Percentiles rank a stretch among this genome's conserved stretches.
Evolutionary conservation across 2,329 filamentous ascomycete species (phyloP).

Genomic region (Fusarium gaditjirri): DNA sequence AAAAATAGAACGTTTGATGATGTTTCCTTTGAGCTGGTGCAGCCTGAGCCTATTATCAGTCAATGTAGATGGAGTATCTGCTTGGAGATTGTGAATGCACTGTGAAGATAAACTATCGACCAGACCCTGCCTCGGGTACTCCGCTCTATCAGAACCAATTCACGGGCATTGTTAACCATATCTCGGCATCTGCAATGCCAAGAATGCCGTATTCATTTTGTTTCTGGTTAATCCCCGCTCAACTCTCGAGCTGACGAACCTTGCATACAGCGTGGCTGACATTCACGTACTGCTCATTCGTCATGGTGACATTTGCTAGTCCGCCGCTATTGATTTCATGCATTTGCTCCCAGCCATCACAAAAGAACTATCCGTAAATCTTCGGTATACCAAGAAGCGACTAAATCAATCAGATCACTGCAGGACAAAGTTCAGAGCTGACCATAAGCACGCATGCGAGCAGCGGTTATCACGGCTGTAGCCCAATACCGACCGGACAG

Average conservation of each 20-base stretch:
- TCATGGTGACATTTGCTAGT: background rate
- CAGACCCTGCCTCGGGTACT: background rate
- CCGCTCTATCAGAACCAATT: background rate
- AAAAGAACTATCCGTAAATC: background rate
- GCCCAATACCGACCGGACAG: background rate
- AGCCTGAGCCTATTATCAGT: background rate
- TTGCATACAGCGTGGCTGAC: background rate
- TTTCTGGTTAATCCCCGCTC: background rate
- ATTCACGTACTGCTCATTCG: background rate
- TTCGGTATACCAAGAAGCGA: background rate
- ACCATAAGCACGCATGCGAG: background rate
- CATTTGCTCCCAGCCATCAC: background rate
- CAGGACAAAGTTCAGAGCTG: background rate
- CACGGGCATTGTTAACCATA: background rate
- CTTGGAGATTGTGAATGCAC: background rate
- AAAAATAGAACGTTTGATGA: background rate
- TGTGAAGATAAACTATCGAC: background rate
- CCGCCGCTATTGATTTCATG: background rate
- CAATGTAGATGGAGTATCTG: background rate
- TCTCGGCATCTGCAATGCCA: background rate
- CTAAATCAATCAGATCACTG: background rate
- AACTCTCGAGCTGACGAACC: background rate
- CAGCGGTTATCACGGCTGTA: background rate
- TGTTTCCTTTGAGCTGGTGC: background rate
- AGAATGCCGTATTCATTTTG: fast-evolving